Percentiles rank a stretch among this genome's conserved stretches.
Conservation (phyloP, 1,284 basidiomycete species). For the Lignosus rhinocerotis region DNA sequence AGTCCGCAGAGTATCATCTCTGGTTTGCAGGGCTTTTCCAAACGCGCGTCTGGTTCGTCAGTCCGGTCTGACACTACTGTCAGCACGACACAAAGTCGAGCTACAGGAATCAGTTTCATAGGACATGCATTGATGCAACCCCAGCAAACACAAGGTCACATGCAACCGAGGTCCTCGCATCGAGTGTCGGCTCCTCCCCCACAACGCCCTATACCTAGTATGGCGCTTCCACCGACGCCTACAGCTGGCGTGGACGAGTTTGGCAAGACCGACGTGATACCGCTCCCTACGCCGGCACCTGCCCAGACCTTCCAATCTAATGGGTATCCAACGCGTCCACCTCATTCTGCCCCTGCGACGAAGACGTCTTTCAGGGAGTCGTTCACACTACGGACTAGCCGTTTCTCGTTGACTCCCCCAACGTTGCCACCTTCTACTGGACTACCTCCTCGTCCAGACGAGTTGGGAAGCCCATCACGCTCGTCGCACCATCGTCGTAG, state of each 20-base stretch:
- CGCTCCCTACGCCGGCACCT: slow-evolving; percentile 29
- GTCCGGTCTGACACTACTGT: slow-evolving; percentile 49
- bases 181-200: slow-evolving; percentile 67
- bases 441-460: slow-evolving; percentile 63
- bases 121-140: slow-evolving; percentile 14
- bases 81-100: slow-evolving; percentile 43
- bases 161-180: slow-evolving; percentile 39
- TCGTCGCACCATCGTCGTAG: slow-evolving; percentile 37
- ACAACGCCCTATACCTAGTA: slow-evolving; percentile 64
- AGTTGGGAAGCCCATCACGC: slow-evolving; percentile 30
- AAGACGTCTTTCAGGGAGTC: slow-evolving; percentile 56
- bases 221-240: slow-evolving; percentile 69
- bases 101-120: slow-evolving; percentile 23
- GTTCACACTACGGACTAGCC: slow-evolving; percentile 50
- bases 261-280: slow-evolving; percentile 16
- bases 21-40: slow-evolving; percentile 46
- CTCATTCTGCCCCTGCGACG: slow-evolving; percentile 26
- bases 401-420: slow-evolving; percentile 62
- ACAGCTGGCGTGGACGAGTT: slow-evolving; percentile 26
- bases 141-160: slow-evolving; percentile 9
- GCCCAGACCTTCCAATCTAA: slow-evolving; percentile 24
- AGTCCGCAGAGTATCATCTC: slow-evolving; percentile 51
- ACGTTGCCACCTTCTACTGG: slow-evolving; percentile 56
- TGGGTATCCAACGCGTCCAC: slow-evolving; percentile 20
- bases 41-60: slow-evolving; percentile 59